phyloP scores from a whole-genome alignment of 2,329 filamentous ascomycete species.

The Epichloe uncinata region DNA sequence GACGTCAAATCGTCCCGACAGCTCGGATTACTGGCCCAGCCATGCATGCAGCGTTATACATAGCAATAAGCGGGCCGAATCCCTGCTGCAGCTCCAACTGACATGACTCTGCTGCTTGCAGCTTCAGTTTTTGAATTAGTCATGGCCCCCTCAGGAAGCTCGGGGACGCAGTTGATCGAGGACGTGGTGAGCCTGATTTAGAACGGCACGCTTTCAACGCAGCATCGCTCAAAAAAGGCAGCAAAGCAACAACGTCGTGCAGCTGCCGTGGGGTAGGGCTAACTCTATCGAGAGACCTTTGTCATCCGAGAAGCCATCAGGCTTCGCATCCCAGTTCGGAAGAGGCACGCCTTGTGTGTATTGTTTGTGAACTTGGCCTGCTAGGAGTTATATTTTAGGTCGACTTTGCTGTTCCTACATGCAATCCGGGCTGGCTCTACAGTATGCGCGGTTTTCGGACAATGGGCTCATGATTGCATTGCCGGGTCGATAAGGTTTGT shows the following conservation, averaged over 20 bases:
- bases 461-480: background rate
- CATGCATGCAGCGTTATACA: background rate
- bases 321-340: background rate
- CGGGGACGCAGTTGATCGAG: background rate
- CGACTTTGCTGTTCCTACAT: background rate
- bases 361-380: background rate
- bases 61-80: slow-evolving; percentile 5
- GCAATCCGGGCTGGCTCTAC: background rate
- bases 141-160: background rate
- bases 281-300: no score
- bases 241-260: background rate
- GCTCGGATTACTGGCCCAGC: slow-evolving; percentile 4
- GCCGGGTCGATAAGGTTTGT: background rate
- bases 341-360: background rate
- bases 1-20: slow-evolving; percentile 4
- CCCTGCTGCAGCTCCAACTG: slow-evolving; percentile 5
- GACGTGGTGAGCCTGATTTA: background rate
- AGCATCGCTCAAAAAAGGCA: background rate
- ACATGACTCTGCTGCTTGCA: no score
- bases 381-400: background rate
- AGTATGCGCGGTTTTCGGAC: background rate
- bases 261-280: background rate
- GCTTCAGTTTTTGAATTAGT: background rate
- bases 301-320: no score
- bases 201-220: background rate